Conservation (phyloP, 2,329 filamentous ascomycete species). For the Scytalidium lignicola region DNA sequence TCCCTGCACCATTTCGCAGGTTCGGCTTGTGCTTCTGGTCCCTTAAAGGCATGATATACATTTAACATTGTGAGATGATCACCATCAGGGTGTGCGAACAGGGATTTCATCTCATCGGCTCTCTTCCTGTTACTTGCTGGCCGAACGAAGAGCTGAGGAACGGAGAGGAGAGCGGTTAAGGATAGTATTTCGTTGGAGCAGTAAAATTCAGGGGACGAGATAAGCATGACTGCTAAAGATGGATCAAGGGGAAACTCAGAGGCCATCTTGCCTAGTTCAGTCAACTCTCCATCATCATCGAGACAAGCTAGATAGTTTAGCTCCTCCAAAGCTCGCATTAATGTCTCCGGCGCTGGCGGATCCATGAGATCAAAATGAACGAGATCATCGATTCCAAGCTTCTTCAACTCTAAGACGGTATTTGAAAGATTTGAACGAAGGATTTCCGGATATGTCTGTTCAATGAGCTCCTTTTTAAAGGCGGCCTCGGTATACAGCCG, state of each 20-base stretch:
- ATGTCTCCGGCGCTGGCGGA: constrained; percentile 91
- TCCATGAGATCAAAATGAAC: constrained; percentile 99
- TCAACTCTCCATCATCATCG: constrained; percentile 93
- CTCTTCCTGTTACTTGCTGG: constrained; percentile 81
- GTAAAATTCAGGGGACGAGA: constrained; percentile 95
- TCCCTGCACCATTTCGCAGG: constrained; percentile 93
- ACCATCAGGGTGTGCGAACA: constrained; percentile 88
- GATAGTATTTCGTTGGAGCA: constrained; percentile 98
- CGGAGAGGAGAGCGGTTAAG: constrained; percentile 87
- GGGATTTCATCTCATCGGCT: constrained; percentile 94
- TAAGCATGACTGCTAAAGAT: constrained; percentile 92
- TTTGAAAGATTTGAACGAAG: constrained; percentile 90
- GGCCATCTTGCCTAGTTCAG: constrained; percentile 75
- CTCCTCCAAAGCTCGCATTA: constrained; percentile 97
- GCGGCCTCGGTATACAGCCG: constrained; percentile 90
- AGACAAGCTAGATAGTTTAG: constrained; percentile 96
- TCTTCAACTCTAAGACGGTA: constrained; percentile 94
- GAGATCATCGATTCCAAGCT: constrained; percentile 89
- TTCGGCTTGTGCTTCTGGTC: constrained; percentile 62
- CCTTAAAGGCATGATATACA: constrained; percentile 96
- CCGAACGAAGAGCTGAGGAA: constrained; percentile 89
- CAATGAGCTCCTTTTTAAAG: constrained; percentile 96
- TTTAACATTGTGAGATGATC: constrained; percentile 96
- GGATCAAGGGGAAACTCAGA: constrained; percentile 96
- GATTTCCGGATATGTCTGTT: constrained; percentile 95